Evolutionary conservation across 306 rosid species (phyloP).

Genomic region (Cicer chorassanicum): DNA sequence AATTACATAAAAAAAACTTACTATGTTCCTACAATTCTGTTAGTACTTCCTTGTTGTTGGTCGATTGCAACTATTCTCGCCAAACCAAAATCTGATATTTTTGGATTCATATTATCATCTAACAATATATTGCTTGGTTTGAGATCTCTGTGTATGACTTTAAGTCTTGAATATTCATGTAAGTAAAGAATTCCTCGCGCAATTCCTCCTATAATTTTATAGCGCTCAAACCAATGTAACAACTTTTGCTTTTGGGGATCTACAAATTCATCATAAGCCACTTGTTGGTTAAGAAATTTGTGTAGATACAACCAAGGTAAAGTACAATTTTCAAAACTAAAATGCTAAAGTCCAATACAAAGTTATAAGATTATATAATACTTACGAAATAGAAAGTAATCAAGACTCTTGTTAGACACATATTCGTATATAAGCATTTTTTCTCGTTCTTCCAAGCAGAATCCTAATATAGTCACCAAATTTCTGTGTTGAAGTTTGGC

Average conservation of each 20-base stretch:
- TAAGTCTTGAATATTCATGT: slow-evolving; percentile 57
- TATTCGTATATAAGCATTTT: slow-evolving; percentile 49
- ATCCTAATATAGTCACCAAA: slow-evolving; percentile 48
- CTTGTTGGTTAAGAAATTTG: not conserved
- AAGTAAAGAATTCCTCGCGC: slow-evolving; percentile 56
- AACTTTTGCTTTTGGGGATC: slow-evolving; percentile 33
- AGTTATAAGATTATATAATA: not conserved
- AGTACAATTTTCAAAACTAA: not conserved
- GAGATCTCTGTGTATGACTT: slow-evolving; percentile 56
- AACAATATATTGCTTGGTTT: slow-evolving; percentile 54
- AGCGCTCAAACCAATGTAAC: slow-evolving; percentile 53
- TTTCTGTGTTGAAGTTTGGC: slow-evolving; percentile 51
- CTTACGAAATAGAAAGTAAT: slow-evolving; percentile 46
- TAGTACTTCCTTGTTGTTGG: slow-evolving; percentile 45
- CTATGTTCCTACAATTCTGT: slow-evolving; percentile 55
- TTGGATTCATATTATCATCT: slow-evolving; percentile 50
- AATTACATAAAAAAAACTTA: slow-evolving; percentile 39
- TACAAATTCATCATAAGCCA: not conserved
- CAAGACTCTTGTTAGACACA: slow-evolving; percentile 47
- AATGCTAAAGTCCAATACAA: not conserved
- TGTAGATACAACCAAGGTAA: not conserved
- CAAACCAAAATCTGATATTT: slow-evolving; percentile 59
- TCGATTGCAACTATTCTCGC: slow-evolving; percentile 48
- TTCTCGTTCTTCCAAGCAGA: slow-evolving; percentile 45
- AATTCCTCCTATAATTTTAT: slow-evolving; percentile 49